A percentile compares a stretch with the other conserved stretches of the same genome.
Conservation (phyloP, 768 basidiomycete species). For the Rhizopogon sp. region DNA sequence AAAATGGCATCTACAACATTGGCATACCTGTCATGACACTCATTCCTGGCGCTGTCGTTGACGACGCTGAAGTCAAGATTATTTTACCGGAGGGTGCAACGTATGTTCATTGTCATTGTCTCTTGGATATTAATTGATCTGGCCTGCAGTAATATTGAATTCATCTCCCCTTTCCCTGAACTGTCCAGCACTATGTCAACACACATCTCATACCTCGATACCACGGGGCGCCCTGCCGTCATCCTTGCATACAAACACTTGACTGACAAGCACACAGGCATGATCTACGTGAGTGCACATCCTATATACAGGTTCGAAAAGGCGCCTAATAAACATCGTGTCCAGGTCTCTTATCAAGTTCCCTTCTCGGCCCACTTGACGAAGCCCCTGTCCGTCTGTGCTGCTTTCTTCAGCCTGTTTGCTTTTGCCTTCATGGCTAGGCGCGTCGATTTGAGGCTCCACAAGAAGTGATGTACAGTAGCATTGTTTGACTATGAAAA, state of each 20-base stretch:
- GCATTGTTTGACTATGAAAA: neutral
- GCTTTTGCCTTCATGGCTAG: conserved; percentile 38
- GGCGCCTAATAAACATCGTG: conserved; percentile 5
- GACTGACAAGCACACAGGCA: conserved; percentile 73
- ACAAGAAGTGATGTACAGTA: conserved; percentile 26
- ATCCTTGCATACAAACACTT: conserved; percentile 68
- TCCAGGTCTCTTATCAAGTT: conserved; percentile 84
- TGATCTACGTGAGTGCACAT: conserved; percentile 68
- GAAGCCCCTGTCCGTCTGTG: conserved; percentile 78
- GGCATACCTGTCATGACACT: conserved; percentile 84
- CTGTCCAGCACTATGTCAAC: conserved; percentile 54
- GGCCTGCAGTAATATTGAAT: conserved; percentile 64
- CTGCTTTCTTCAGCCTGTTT: conserved; percentile 68
- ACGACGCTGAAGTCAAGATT: conserved; percentile 74
- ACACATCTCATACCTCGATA: conserved; percentile 88
- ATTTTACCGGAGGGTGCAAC: conserved; percentile 93
- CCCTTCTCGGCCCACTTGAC: conserved; percentile 75
- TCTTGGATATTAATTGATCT: conserved; percentile 5
- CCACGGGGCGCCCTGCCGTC: conserved; percentile 78
- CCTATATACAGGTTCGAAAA: neutral
- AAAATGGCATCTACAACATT: conserved; percentile 62
- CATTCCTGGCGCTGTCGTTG: conserved; percentile 74
- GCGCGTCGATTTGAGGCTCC: conserved; percentile 49
- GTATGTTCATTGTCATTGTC: conserved; percentile 44
- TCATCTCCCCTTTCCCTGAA: conserved; percentile 75